Percentiles rank a stretch among this genome's conserved stretches.
Conservation (phyloP, 768 basidiomycete species). For the Leccinum sublutescens region DNA sequence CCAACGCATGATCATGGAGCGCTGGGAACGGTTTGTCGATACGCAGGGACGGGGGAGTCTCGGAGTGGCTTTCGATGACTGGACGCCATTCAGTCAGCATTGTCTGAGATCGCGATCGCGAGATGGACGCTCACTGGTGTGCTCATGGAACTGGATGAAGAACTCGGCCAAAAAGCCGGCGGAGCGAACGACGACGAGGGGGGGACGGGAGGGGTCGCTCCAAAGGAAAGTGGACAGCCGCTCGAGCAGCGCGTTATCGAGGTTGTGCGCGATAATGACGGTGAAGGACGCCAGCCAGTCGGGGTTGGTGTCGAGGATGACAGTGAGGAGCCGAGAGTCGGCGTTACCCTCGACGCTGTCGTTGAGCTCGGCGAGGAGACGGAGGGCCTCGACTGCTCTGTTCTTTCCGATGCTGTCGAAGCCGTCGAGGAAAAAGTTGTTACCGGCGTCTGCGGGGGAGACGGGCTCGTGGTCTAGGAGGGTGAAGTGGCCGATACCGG, state of each 20-base stretch:
- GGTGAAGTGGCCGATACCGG: conserved; percentile 95
- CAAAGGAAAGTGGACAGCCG: conserved; percentile 67
- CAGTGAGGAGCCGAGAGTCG: conserved; percentile 52
- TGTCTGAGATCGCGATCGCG: neutral
- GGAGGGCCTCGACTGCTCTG: conserved; percentile 77
- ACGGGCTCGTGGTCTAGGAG: conserved; percentile 70
- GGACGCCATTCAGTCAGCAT: neutral
- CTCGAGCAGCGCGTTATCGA: conserved; percentile 53
- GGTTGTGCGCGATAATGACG: conserved; percentile 83
- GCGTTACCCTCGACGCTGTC: conserved; percentile 75
- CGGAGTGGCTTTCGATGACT: conserved; percentile 92
- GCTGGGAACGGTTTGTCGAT: conserved; percentile 88
- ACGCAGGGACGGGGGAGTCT: conserved; percentile 69
- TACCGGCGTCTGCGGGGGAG: conserved; percentile 77
- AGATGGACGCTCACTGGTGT: conserved; percentile 57
- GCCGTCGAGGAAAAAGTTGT: conserved; percentile 85
- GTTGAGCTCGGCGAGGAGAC: conserved; percentile 81
- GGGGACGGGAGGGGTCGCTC: conserved; percentile 54
- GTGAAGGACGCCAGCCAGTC: conserved; percentile 63
- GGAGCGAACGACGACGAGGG: conserved; percentile 76
- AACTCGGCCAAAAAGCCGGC: conserved; percentile 91
- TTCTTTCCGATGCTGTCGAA: conserved; percentile 70
- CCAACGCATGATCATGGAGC: conserved; percentile 67
- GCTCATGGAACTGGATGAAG: conserved; percentile 85
- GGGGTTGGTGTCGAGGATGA: conserved; percentile 54